These are phyloP conservation scores for Zoysia pacifica DNA, from an alignment of 176 grass and related monocot genomes.

Conservation along the genomic window DNA sequence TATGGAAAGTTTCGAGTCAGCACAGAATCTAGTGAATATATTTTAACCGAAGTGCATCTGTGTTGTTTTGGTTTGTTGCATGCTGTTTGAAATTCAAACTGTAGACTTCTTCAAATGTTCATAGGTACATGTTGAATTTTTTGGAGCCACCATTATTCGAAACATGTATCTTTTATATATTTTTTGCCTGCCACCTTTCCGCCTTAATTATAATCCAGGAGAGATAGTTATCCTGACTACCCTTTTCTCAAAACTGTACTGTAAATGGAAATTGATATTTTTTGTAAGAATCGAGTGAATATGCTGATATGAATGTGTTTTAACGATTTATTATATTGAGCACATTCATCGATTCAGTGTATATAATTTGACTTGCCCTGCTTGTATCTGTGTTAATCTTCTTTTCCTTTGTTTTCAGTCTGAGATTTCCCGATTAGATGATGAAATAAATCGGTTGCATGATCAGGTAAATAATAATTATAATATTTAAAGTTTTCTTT, in stretches of 20 bases:
- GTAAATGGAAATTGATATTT: not conserved
- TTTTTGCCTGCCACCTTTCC: too few relatives aligned
- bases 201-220: not conserved
- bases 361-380: not conserved
- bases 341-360: not conserved
- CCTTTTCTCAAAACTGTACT: not conserved
- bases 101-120: not conserved
- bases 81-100: not conserved
- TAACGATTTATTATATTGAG: not conserved
- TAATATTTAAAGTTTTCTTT: constrained; percentile 18
- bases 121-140: constrained; percentile 1
- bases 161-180: not conserved
- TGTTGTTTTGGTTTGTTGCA: not conserved
- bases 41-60: constrained; percentile 13
- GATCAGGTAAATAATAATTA: constrained; percentile 69
- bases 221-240: not conserved
- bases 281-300: not conserved
- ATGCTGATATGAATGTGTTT: not conserved
- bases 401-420: constrained; percentile 50
- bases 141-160: not conserved
- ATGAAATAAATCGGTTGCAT: constrained; percentile 68
- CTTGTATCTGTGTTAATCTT: constrained; percentile 34
- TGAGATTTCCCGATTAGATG: constrained; percentile 62
- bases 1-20: not conserved
- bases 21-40: not conserved